These are phyloP conservation scores for Crassisporium funariophilum DNA, from an alignment of 768 basidiomycete species.

Conservation along the genomic window DNA sequence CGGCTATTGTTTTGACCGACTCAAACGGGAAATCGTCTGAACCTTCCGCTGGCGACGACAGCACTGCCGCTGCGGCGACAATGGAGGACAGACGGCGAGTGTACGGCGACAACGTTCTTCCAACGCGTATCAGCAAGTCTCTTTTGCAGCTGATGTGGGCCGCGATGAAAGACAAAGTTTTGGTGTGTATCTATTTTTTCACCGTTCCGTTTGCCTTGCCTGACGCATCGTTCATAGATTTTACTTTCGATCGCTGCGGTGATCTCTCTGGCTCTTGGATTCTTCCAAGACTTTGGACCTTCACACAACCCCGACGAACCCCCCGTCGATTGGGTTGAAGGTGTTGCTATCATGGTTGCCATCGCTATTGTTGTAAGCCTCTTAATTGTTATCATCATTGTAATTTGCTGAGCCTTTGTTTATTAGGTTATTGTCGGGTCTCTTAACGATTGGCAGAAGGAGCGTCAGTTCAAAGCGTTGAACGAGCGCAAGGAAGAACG, in stretches of 20 bases:
- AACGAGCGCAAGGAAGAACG: conserved; percentile 97
- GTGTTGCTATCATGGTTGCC: conserved; percentile 79
- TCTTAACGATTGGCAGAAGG: conserved; percentile 98
- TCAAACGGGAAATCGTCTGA: conserved; percentile 32
- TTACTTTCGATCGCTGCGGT: conserved; percentile 90
- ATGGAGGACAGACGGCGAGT: conserved; percentile 64
- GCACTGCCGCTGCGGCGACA: conserved; percentile 37
- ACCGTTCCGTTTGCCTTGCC: not conserved
- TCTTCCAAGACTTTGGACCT: conserved; percentile 92
- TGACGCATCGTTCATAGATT: conserved; percentile 49
- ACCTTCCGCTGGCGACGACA: conserved; percentile 21
- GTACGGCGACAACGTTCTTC: conserved; percentile 78
- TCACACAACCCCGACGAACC: conserved; percentile 60
- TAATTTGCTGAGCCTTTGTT: conserved; percentile 12
- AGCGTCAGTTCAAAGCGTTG: conserved; percentile 88
- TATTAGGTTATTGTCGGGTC: conserved; percentile 84
- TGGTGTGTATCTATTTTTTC: conserved; percentile 50
- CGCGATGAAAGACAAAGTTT: conserved; percentile 87
- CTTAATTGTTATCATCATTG: not conserved
- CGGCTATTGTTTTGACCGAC: conserved; percentile 42
- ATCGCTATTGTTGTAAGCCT: conserved; percentile 71
- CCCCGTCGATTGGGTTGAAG: conserved; percentile 97
- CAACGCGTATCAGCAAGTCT: conserved; percentile 66
- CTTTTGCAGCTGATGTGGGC: conserved; percentile 81
- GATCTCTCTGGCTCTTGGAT: conserved; percentile 88